These are phyloP conservation scores for Blastocystis sp. DNA, from an alignment of 352 stramenopile species.

Conservation along the genomic window DNA sequence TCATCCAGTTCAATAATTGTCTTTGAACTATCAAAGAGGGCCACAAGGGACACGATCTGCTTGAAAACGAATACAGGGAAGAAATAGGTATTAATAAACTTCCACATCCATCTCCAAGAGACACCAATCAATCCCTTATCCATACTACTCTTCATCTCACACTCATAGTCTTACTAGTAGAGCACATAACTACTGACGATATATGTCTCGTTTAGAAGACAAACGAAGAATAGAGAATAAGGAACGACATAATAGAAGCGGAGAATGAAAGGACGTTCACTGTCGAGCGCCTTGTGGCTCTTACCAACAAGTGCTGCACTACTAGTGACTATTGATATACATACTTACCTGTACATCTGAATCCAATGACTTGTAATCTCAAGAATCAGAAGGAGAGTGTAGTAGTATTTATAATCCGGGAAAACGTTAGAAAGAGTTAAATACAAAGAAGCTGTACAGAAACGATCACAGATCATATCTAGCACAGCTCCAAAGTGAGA, in stretches of 20 bases:
- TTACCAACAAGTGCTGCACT: conserved; percentile 50
- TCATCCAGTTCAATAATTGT: conserved; percentile 61
- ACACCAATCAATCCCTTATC: neutral
- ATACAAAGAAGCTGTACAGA: conserved; percentile 60
- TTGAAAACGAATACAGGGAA: conserved; percentile 66
- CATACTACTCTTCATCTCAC: neutral
- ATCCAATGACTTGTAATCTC: conserved; percentile 65
- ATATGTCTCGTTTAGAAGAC: conserved; percentile 51
- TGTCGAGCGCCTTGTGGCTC: conserved; percentile 49
- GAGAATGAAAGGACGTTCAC: conserved; percentile 47
- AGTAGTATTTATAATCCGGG: conserved; percentile 48
- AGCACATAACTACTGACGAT: conserved; percentile 49
- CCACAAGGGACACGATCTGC: conserved; percentile 62
- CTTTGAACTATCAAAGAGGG: conserved; percentile 63
- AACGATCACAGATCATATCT: conserved; percentile 65
- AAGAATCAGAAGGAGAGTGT: conserved; percentile 52
- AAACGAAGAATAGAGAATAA: conserved; percentile 60
- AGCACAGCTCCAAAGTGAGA: conserved; percentile 64
- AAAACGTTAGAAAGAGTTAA: conserved; percentile 23
- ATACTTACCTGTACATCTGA: conserved; percentile 59
- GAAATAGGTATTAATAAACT: conserved; percentile 19
- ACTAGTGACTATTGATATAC: neutral
- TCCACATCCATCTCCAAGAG: neutral
- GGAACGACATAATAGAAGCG: conserved; percentile 64
- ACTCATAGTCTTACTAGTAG: conserved; percentile 14